Conservation (phyloP, 768 basidiomycete species). For the Myochromella boudieri region DNA sequence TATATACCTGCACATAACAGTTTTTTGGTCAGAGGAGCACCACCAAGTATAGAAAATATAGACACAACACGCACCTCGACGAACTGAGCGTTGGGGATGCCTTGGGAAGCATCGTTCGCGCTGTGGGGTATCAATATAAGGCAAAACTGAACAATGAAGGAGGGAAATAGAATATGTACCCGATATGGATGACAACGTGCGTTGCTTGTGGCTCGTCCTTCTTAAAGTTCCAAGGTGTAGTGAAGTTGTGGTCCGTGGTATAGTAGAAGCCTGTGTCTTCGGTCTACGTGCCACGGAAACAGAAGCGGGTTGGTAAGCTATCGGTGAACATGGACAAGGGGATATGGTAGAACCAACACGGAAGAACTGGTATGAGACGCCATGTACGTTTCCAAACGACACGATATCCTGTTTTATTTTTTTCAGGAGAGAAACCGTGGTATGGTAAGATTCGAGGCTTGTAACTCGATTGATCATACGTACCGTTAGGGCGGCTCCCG, state of each 20-base stretch:
- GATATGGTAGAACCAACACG: not conserved
- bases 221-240: conserved; percentile 56
- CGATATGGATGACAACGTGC: conserved; percentile 57
- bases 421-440: not conserved
- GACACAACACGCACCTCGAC: conserved; percentile 32
- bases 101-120: conserved; percentile 57
- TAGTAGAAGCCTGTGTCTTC: conserved; percentile 58
- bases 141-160: not conserved
- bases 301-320: not conserved
- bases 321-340: too few relatives aligned
- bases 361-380: not conserved
- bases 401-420: not conserved
- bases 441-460: too few relatives aligned
- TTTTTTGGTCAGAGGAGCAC: too few relatives aligned
- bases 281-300: conserved; percentile 33
- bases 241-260: conserved; percentile 57
- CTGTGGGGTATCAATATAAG: too few relatives aligned
- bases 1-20: conserved; percentile 37
- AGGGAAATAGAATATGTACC: not conserved
- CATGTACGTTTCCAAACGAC: not conserved
- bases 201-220: conserved; percentile 46
- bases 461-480: not conserved
- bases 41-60: too few relatives aligned
- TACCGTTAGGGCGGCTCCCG: conserved; percentile 39
- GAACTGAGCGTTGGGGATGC: conserved; percentile 42